Percentiles rank a stretch among this genome's conserved stretches.
phyloP scores from a whole-genome alignment of 441 rosid species.

The Adansonia grandidieri region DNA sequence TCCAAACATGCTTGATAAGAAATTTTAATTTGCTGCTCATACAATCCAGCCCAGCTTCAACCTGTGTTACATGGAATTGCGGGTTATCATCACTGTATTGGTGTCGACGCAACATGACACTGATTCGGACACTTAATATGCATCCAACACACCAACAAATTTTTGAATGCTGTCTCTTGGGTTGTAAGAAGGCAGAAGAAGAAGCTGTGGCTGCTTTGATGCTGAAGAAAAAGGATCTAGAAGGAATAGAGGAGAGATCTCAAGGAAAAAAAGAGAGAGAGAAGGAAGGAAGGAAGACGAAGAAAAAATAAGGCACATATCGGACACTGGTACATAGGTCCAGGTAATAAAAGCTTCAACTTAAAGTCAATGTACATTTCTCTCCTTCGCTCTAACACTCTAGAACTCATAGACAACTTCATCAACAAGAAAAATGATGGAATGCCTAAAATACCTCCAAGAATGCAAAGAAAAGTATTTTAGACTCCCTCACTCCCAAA shows the following conservation, averaged over 20 bases:
- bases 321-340: background rate
- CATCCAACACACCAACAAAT: background rate
- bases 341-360: background rate
- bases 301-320: background rate
- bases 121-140: background rate
- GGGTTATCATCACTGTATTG: background rate
- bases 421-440: background rate
- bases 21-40: background rate
- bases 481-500: background rate
- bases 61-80: background rate
- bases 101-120: background rate
- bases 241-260: background rate
- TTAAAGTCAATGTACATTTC: background rate
- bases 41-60: background rate
- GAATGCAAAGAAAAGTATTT: background rate
- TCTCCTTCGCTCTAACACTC: slow-evolving; percentile 1
- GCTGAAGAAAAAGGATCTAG: background rate
- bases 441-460: background rate
- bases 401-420: background rate
- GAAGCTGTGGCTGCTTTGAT: background rate
- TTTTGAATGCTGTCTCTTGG: background rate
- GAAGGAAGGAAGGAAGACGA: background rate
- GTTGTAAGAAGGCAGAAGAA: background rate
- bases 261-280: background rate
- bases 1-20: slow-evolving; percentile 14